Evolutionary conservation across 352 stramenopile species (phyloP), one percentile per base, ranked within the genome.

Genomic region (Peronospora belbahrii): DNA sequence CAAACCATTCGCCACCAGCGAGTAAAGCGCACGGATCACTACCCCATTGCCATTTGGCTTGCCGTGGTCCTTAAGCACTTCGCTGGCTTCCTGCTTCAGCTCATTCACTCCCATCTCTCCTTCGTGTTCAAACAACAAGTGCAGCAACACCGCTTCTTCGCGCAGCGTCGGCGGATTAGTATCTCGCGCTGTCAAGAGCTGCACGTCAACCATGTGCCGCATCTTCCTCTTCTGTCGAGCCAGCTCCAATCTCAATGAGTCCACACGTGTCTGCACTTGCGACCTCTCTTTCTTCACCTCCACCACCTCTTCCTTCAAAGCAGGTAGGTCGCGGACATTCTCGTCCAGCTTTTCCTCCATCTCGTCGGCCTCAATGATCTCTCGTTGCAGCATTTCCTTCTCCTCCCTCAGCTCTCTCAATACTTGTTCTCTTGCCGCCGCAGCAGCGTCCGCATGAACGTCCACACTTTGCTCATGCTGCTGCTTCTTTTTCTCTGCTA

Each of bases 41-140:
- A 62, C 59, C 1, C 56, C 59, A 44, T 65, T 77, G 22, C 55
- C 65, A 41, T 70, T 66, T 3, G 55, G 47, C 44, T 74, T 79
- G 25, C 58, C 64, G 42, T 79, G 63, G 13, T 54, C 62, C 30
- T 67, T 41, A 13, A 84, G 60, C 39, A 79, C 38, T 7, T 53
- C 37, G 1, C 64, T 69, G 2, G 70, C 65, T n/a, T 70, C 63
- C 19, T 69, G 57, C 48, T 86, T 83, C 4, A 86, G 59, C 47
- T 78, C 68, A 23, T 70, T 74, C 38, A 83, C 71, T 10, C 64
- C 73, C 69, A 83, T 81, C 52, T 86, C 69, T 13, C 74, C 74
- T 33, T 63, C 69, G 38, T 83, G 57, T 30, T 70, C 53, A 40
- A 79, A 83, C 18, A 86, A 52, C 31, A 86, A 54, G 19, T 83